phyloP scores from a whole-genome alignment of 1,284 basidiomycete species.

The Ustilago bromivora region DNA sequence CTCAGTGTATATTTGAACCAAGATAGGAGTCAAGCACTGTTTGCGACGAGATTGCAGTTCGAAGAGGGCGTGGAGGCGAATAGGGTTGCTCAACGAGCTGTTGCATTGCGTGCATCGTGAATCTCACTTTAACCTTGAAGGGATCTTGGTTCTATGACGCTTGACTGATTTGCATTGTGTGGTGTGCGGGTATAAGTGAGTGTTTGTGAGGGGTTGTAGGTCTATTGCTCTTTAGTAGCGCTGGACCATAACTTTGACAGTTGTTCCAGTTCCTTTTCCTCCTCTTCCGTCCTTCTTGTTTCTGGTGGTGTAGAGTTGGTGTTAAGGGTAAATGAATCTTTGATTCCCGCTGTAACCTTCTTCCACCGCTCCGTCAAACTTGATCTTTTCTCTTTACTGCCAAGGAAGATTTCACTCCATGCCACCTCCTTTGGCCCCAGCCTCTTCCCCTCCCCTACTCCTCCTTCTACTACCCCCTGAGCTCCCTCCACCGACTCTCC shows the following conservation, averaged over 20 bases:
- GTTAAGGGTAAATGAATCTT: slow-evolving; percentile 13
- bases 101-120: slow-evolving; percentile 62
- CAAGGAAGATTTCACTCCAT: slow-evolving; percentile 48
- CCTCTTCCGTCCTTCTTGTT: not conserved
- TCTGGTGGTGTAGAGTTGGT: not conserved
- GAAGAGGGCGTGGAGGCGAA: slow-evolving; percentile 70
- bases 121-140: not conserved
- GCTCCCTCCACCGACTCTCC: not conserved
- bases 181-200: slow-evolving; percentile 9
- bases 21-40: slow-evolving; percentile 88
- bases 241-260: slow-evolving; percentile 28
- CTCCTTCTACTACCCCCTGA: not conserved
- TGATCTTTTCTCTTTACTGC: slow-evolving; percentile 20
- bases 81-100: slow-evolving; percentile 61
- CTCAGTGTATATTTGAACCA: slow-evolving; percentile 91
- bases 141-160: not conserved
- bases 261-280: slow-evolving; percentile 27
- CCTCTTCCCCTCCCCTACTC: not conserved
- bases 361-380: slow-evolving; percentile 22
- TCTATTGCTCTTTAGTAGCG: slow-evolving; percentile 6
- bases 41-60: slow-evolving; percentile 84
- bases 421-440: slow-evolving; percentile 24
- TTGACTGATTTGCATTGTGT: not conserved
- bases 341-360: slow-evolving; percentile 34
- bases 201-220: not conserved